phyloP scores from a whole-genome alignment of 192 early-diverging fungal species.

The Backusella tarrabulga region DNA sequence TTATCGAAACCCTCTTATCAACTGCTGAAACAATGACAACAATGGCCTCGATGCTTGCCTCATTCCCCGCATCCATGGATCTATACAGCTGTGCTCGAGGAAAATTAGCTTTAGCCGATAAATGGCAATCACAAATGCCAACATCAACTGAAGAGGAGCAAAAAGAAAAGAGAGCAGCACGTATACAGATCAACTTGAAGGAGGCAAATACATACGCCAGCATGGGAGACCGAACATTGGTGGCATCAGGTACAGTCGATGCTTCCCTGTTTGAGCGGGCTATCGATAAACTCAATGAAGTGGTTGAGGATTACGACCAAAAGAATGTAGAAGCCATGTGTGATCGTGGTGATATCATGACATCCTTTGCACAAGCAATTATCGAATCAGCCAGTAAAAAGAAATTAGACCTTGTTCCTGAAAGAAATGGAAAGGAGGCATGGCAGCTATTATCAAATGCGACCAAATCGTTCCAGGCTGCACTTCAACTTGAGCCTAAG shows the following conservation, averaged over 20 bases:
- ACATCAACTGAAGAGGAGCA: conserved; percentile 17
- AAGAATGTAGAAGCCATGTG: conserved; percentile 54
- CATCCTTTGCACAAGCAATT: conserved; percentile 43
- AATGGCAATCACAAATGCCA: conserved; percentile 37
- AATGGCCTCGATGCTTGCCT: conserved; percentile 48
- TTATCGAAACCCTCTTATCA: conserved; percentile 54
- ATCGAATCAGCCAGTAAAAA: conserved; percentile 12
- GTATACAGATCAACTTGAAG: conserved; percentile 46
- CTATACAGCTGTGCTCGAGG: conserved; percentile 43
- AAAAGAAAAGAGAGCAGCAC: conserved; percentile 35
- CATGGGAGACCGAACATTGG: conserved; percentile 46
- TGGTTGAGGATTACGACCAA: conserved; percentile 34
- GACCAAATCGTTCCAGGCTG: conserved; percentile 42
- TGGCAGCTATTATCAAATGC: conserved; percentile 47
- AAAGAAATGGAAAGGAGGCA: conserved; percentile 27
- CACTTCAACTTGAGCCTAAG: conserved; percentile 44
- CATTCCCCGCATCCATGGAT: conserved; percentile 32
- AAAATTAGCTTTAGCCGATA: conserved; percentile 40
- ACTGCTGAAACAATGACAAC: conserved; percentile 48
- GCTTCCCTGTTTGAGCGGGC: conserved; percentile 31
- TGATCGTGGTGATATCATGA: conserved; percentile 53
- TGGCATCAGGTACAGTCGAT: conserved; percentile 39
- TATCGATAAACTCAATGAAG: conserved; percentile 39
- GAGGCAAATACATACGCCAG: conserved; percentile 43
- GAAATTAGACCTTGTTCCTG: not conserved